Conservation (phyloP, 2,329 filamentous ascomycete species). For the Exophiala oligosperma region DNA sequence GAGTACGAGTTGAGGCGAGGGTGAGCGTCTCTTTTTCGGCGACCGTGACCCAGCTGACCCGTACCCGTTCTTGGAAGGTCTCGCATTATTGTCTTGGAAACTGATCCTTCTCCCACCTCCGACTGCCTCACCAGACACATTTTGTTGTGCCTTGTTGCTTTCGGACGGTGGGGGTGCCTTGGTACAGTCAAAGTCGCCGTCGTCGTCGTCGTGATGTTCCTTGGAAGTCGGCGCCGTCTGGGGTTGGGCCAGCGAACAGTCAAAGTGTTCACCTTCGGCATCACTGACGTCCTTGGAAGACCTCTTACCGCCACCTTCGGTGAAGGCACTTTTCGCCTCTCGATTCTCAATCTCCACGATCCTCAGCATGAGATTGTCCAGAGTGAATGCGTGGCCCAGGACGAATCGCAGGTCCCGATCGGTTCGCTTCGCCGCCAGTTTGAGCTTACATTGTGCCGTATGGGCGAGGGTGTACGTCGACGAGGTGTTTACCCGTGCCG, state of each 20-base stretch:
- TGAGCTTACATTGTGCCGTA: constrained; percentile 27
- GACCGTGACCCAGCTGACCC: constrained; percentile 7
- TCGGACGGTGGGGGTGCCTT: constrained; percentile 2
- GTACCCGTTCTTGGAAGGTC: constrained; percentile 15
- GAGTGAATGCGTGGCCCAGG: constrained; percentile 28
- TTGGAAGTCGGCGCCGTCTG: no score
- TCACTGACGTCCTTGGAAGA: neutral
- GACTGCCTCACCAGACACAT: neutral
- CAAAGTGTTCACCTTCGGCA: constrained; percentile 15
- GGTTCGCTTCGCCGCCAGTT: constrained; percentile 24
- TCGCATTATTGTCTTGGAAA: constrained; percentile 24
- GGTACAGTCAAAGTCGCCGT: constrained; percentile 1
- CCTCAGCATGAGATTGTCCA: constrained; percentile 26
- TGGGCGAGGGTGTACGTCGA: constrained; percentile 27
- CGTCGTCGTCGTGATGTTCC: no score
- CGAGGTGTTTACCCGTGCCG: constrained; percentile 9
- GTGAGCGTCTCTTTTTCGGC: constrained; percentile 16
- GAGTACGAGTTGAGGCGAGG: neutral
- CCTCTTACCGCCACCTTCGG: constrained; percentile 7
- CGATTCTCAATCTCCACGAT: constrained; percentile 29
- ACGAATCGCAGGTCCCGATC: constrained; percentile 27
- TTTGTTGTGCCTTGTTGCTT: neutral
- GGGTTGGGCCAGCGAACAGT: constrained; percentile 2
- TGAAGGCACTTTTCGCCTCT: constrained; percentile 16
- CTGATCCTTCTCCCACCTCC: constrained; percentile 17